Evolutionary conservation across 2,329 filamentous ascomycete species (phyloP).

Genomic region (Huntiella bhutanensis): DNA sequence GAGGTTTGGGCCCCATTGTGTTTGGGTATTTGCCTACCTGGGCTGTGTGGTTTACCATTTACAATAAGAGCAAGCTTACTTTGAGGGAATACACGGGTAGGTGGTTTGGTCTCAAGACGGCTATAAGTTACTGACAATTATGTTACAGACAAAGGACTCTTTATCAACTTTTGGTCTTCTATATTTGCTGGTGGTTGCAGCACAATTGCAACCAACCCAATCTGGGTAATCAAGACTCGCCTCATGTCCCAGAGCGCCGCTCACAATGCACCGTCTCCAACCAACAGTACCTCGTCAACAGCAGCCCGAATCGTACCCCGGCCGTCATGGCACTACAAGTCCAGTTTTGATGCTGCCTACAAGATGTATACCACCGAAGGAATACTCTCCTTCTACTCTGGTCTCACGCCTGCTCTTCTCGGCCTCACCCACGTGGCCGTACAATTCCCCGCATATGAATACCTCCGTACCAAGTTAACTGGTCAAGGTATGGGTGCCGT

Average conservation of each 20-base stretch:
- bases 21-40: slow-evolving; percentile 92
- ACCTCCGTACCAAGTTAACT: slow-evolving; percentile 75
- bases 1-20: slow-evolving; percentile 84
- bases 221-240: slow-evolving; percentile 98
- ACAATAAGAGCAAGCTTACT: slow-evolving; percentile 69
- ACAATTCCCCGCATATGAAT: slow-evolving; percentile 93
- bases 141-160: slow-evolving; percentile 14
- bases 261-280: slow-evolving; percentile 18
- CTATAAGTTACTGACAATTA: slow-evolving; percentile 3
- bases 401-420: slow-evolving; percentile 75
- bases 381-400: slow-evolving; percentile 80
- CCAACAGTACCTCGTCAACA: no score
- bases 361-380: slow-evolving; percentile 95
- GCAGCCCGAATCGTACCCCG: no score
- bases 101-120: slow-evolving; percentile 10
- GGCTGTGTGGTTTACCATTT: slow-evolving; percentile 95
- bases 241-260: slow-evolving; percentile 77
- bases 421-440: slow-evolving; percentile 91
- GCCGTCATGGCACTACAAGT: slow-evolving; percentile 68
- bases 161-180: slow-evolving; percentile 75
- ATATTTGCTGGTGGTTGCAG: slow-evolving; percentile 81
- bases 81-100: slow-evolving; percentile 48
- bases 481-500: slow-evolving; percentile 70
- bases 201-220: slow-evolving; percentile 87
- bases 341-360: slow-evolving; percentile 73